Evolutionary conservation across 176 grass and related monocot genomes (phyloP), one percentile per base, ranked within the genome.

Genomic region (Juncus effusus): DNA sequence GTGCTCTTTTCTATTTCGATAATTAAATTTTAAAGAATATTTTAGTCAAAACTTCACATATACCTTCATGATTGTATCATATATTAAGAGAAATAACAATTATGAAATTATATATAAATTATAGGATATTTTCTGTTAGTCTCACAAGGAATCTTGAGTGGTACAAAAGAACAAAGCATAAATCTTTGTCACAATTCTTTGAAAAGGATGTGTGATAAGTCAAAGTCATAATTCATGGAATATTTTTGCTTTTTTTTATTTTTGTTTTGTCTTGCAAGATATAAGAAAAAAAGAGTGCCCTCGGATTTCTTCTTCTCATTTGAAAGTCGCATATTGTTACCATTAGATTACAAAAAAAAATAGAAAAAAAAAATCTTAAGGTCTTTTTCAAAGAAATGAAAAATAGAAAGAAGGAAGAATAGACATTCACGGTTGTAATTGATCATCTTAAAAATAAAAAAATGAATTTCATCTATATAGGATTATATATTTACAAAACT

Each of bases 251-350:
- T 28, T 28, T 28, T 53, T 72, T n/a, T 15, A 58, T 16, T 58
- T 70, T 70, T 70, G 52, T 70, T 14, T 70, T 70, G 49, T 70
- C 52, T 70, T 59, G 51, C 68, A 59, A 59, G 4, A 57, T 59
- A 35, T 59, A 13, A 72, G 68, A 45, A 72, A 42, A 71, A 47
- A 47, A 5, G 9, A 47, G 6, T 28, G 0, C 19, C 1, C 19
- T 28, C 19, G 19, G 44, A 47, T 47, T 5, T 47, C 9, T 6
- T 72, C 58, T 16, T 40, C 53, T 45, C 52, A 41, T 7, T 59
- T 47, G 11, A 72, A 72, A 72, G 68, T 41, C 2, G 16, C 7
- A 59, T 13, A 41, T 58, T 72, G 68, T 72, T 72, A 6, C 65
- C 65, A 52, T 37, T 59, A 59, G 68, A 71, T 72, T 50, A 53